Evolutionary conservation across 139 green algal genomes (phyloP).

Genomic region (Haematococcus lacustris): DNA sequence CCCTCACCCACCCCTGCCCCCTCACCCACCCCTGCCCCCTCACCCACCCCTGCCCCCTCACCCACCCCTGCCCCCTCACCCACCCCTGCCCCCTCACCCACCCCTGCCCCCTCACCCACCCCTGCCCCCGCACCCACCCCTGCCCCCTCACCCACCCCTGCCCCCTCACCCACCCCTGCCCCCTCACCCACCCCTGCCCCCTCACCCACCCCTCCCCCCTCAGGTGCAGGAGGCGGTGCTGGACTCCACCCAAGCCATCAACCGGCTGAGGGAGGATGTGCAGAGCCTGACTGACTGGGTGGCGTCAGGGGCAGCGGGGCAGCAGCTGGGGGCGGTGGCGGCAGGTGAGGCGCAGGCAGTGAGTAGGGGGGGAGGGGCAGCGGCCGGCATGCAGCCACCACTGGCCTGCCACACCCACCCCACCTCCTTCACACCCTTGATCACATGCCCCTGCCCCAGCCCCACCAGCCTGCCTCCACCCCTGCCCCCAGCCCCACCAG

Average conservation of each 20-base stretch:
- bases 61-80: too few relatives aligned
- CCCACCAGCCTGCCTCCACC: neutral
- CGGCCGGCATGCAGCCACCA: too few relatives aligned
- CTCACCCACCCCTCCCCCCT: too few relatives aligned
- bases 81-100: too few relatives aligned
- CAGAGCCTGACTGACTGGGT: slow-evolving; percentile 25
- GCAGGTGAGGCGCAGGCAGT: neutral
- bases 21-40: too few relatives aligned
- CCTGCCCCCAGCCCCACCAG: neutral
- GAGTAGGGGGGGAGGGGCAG: neutral
- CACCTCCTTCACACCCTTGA: neutral
- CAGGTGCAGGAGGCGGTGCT: slow-evolving; percentile 24
- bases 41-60: too few relatives aligned
- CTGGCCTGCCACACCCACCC: neutral
- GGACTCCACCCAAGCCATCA: slow-evolving; percentile 25
- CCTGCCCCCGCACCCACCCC: too few relatives aligned
- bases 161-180: too few relatives aligned
- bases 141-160: too few relatives aligned
- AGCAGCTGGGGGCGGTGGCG: slow-evolving; percentile 6
- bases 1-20: too few relatives aligned
- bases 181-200: too few relatives aligned
- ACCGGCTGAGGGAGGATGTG: slow-evolving; percentile 28
- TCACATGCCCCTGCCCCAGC: neutral
- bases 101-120: too few relatives aligned
- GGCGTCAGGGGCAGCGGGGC: neutral